Evolutionary conservation across 192 early-diverging fungal species (phyloP), one percentile per base, ranked within the genome.

Genomic region (Backusella morwellensis): DNA sequence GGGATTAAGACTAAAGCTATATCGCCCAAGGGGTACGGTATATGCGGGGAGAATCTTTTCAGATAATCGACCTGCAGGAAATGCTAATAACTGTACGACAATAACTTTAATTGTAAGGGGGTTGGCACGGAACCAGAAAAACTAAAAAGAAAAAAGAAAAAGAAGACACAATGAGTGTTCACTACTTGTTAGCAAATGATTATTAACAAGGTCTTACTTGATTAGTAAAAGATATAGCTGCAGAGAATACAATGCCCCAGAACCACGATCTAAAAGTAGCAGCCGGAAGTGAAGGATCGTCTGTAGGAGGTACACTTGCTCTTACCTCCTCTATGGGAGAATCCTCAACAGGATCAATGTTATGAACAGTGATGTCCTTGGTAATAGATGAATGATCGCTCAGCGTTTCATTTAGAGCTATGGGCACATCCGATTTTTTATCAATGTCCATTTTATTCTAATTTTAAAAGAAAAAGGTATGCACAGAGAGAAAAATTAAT

Each of bases 41-140:
- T 78, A 76, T 17, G 82, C 83, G 14, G 93, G 93, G 59, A 95
- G 74, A 14, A 90, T 73, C 29, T 82, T 78, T 9, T 91, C 92
- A 78, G 93, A 73, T 26, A 93, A 66, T 6, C 85, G 82, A 1
- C 96, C 96, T 6, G 91, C 70, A 7, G 96, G 93, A 66, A 93
- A 96, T 2, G 92, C 82, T 0, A 96, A 86, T 77, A 97, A 77
- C 69, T 91, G 86, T 2, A 92, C 95, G 19, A 96, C 86, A 79
- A 91, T 86, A 32, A 90, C 87, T 32, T 87, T 87, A 34, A 95
- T 84, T 0, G 87, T 85, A 56, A 95, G 87, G 1, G 91, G 88
- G 80, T 95, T 97, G 15, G 92, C 91, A 77, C 94, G 91, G 86
- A 94, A 97, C 86, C 93, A 93, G 80, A 94, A 93, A 81, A 95